phyloP scores from a whole-genome alignment of 352 stramenopile species.

The Phytophthora ramorum region DNA sequence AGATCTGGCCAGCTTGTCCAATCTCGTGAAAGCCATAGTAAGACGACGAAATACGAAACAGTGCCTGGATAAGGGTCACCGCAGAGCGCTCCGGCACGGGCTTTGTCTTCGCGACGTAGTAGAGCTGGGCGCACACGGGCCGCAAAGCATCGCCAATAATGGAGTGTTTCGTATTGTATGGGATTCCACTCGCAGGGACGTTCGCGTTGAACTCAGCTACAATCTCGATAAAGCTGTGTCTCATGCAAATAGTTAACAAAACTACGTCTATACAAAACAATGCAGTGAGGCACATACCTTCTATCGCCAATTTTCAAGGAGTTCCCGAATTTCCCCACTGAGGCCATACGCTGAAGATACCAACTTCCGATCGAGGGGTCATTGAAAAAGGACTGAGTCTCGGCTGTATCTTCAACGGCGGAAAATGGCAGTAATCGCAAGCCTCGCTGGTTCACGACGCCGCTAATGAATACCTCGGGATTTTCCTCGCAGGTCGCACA shows the following conservation, averaged over 20 bases:
- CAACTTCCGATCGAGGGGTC: slow-evolving; percentile 80
- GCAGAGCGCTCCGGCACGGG: slow-evolving; percentile 71
- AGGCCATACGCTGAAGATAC: slow-evolving; percentile 81
- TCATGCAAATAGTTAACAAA: slow-evolving; percentile 13
- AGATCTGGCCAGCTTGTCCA: slow-evolving; percentile 74
- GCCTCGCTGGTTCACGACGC: slow-evolving; percentile 70
- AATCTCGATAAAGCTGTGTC: slow-evolving; percentile 77
- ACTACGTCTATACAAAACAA: background rate
- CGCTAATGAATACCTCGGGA: slow-evolving; percentile 74
- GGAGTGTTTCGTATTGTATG: slow-evolving; percentile 85
- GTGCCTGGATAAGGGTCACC: slow-evolving; percentile 78
- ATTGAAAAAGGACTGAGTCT: slow-evolving; percentile 83
- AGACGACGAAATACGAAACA: slow-evolving; percentile 88
- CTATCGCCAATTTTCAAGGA: slow-evolving; percentile 62
- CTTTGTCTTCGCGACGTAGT: slow-evolving; percentile 73
- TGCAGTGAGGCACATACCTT: slow-evolving; percentile 48
- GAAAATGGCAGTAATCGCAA: slow-evolving; percentile 77
- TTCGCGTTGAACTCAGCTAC: slow-evolving; percentile 93
- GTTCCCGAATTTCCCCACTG: slow-evolving; percentile 68
- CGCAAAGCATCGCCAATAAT: slow-evolving; percentile 80
- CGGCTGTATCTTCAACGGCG: slow-evolving; percentile 65
- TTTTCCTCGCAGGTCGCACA: slow-evolving; percentile 82
- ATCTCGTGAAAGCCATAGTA: slow-evolving; percentile 90
- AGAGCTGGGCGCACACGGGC: slow-evolving; percentile 83
- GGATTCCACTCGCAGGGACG: slow-evolving; percentile 82